These are phyloP conservation scores for Clarireedia sp. DNA, from an alignment of 2,329 filamentous ascomycete species.

Conservation along the genomic window DNA sequence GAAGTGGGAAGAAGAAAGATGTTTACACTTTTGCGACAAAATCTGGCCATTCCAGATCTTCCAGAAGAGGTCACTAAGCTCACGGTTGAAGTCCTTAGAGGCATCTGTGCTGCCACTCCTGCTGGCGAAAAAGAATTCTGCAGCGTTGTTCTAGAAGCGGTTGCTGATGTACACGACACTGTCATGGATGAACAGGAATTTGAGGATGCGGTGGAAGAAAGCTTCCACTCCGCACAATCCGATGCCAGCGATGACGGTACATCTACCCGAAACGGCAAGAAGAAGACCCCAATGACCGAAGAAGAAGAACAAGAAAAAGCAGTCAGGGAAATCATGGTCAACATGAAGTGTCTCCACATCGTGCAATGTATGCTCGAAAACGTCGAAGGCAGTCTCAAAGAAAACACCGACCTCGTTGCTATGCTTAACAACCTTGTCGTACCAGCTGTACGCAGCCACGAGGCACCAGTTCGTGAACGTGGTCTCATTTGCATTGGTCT, in stretches of 20 bases:
- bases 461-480: conserved; percentile 84
- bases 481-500: conserved; percentile 84
- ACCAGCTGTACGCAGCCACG: conserved; percentile 86
- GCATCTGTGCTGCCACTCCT: conserved; percentile 68
- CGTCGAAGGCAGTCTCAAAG: conserved; percentile 77
- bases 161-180: conserved; percentile 93
- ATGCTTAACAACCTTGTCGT: conserved; percentile 98
- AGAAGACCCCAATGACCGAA: conserved; percentile 44
- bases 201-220: conserved; percentile 57
- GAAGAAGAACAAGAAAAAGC: conserved; percentile 67
- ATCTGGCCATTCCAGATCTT: conserved; percentile 75
- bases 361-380: conserved; percentile 97
- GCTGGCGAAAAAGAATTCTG: conserved; percentile 77
- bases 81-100: conserved; percentile 70
- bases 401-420: conserved; percentile 86
- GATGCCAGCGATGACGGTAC: conserved; percentile 65
- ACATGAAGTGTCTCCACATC: conserved; percentile 97
- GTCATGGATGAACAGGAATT: conserved; percentile 63
- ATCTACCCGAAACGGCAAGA: conserved; percentile 36
- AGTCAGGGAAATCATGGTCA: conserved; percentile 86
- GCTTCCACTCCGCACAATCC: conserved; percentile 88
- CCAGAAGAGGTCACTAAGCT: conserved; percentile 91
- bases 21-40: conserved; percentile 83
- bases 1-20: conserved; percentile 93
- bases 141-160: conserved; percentile 80